Evolutionary conservation across 208 protist species (phyloP).

Genomic region (Wallacemonas sp.): DNA sequence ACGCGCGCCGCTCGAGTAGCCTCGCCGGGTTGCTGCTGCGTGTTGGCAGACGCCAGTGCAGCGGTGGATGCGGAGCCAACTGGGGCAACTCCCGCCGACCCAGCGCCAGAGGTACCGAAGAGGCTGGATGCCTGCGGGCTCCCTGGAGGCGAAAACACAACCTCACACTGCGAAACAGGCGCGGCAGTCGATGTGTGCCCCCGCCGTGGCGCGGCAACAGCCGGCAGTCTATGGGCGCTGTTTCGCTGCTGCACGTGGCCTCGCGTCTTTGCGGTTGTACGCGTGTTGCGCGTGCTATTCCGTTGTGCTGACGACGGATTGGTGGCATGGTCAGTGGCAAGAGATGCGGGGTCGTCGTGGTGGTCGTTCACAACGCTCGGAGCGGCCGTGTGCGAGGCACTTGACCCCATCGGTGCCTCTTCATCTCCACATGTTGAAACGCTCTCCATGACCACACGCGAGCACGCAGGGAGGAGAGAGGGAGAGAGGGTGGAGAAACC

Average conservation of each 20-base stretch:
- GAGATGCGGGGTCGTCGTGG: slow-evolving; percentile 7
- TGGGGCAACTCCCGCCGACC: background rate
- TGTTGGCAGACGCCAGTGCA: background rate
- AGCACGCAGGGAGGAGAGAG: background rate
- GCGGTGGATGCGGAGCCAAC: background rate
- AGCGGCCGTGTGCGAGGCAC: slow-evolving; percentile 5
- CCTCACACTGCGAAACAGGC: background rate
- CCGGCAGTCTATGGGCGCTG: too few relatives aligned
- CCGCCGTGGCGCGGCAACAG: too few relatives aligned
- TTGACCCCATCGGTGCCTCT: background rate
- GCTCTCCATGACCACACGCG: background rate
- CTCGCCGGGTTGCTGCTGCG: too few relatives aligned
- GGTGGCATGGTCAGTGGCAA: background rate
- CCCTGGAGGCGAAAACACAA: slow-evolving; percentile 1
- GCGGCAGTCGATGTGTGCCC: background rate
- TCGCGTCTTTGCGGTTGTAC: too few relatives aligned
- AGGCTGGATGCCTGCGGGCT: background rate
- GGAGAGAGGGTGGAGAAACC: background rate
- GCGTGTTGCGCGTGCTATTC: too few relatives aligned
- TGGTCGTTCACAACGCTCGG: slow-evolving; percentile 5
- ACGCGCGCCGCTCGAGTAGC: background rate
- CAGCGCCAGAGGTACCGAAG: background rate
- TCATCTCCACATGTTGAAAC: background rate
- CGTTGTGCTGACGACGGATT: too few relatives aligned
- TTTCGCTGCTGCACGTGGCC: too few relatives aligned